These are phyloP conservation scores for Monosporozyma unispora DNA, from an alignment of 805 yeast genomes.

Conservation along the genomic window DNA sequence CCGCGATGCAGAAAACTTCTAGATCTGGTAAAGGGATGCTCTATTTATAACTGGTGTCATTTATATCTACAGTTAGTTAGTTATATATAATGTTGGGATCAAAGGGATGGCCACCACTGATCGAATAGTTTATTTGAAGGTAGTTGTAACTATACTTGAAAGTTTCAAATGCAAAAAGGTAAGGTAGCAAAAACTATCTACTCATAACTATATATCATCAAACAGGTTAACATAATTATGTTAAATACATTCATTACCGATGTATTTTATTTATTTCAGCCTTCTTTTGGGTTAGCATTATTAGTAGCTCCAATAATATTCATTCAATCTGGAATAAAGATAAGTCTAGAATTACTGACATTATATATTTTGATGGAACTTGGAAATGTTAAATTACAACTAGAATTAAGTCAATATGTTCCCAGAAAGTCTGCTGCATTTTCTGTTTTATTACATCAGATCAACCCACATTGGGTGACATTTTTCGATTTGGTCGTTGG, in stretches of 20 bases:
- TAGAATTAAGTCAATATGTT: conserved; percentile 45
- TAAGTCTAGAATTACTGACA: neutral
- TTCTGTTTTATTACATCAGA: conserved; percentile 50
- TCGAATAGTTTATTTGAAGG: too few relatives aligned
- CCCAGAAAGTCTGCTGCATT: conserved; percentile 50
- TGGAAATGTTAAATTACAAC: conserved; percentile 51
- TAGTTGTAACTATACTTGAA: too few relatives aligned
- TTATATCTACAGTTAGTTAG: too few relatives aligned
- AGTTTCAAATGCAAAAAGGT: too few relatives aligned
- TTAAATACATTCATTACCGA: neutral
- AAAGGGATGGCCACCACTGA: neutral
- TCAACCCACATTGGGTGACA: conserved; percentile 52
- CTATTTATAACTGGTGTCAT: too few relatives aligned
- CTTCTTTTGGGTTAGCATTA: neutral
- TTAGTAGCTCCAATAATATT: neutral
- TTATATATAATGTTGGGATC: too few relatives aligned
- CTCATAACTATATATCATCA: too few relatives aligned
- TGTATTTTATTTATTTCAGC: neutral
- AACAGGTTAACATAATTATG: too few relatives aligned
- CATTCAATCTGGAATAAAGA: neutral
- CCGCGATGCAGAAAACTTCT: neutral
- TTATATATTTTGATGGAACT: conserved; percentile 9
- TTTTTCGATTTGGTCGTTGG: conserved; percentile 62
- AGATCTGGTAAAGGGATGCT: neutral
- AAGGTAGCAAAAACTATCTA: too few relatives aligned